Evolutionary conservation across 2,329 filamentous ascomycete species (phyloP).

Genomic region (Periconia sp.): DNA sequence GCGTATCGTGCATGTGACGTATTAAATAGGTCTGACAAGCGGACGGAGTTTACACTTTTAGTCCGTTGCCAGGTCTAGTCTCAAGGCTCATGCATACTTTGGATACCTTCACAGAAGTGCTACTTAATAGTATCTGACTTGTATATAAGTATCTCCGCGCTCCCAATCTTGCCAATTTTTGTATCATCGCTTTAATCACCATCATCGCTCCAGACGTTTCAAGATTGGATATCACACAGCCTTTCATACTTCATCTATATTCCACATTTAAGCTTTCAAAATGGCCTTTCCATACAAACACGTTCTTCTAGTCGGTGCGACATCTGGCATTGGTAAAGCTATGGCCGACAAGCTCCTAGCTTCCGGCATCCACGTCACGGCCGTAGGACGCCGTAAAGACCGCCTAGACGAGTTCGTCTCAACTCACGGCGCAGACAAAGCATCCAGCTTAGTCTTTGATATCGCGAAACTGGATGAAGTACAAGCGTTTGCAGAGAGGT

Average conservation of each 20-base stretch:
- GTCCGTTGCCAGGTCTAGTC: too few relatives aligned
- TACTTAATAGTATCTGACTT: too few relatives aligned
- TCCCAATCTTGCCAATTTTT: too few relatives aligned
- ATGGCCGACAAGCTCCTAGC: conserved; percentile 56
- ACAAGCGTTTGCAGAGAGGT: conserved; percentile 50
- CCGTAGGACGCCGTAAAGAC: conserved; percentile 61
- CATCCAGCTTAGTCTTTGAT: conserved; percentile 52
- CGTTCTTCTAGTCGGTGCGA: conserved; percentile 62
- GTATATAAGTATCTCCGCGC: too few relatives aligned
- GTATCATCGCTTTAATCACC: too few relatives aligned
- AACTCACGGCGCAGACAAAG: conserved; percentile 53
- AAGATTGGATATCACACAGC: background rate
- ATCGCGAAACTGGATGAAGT: conserved; percentile 54
- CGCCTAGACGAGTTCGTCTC: conserved; percentile 57
- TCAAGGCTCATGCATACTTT: too few relatives aligned
- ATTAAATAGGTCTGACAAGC: too few relatives aligned
- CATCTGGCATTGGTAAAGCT: conserved; percentile 60
- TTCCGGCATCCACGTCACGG: conserved; percentile 60
- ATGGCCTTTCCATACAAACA: conserved; percentile 64
- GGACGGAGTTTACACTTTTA: too few relatives aligned
- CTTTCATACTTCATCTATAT: too few relatives aligned
- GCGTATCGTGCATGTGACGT: too few relatives aligned
- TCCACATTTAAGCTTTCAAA: background rate
- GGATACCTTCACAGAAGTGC: too few relatives aligned
- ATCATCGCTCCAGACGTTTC: background rate